A percentile compares a stretch with the other conserved stretches of the same genome.
Conservation (phyloP, 2,329 filamentous ascomycete species). For the Chalara sp. region DNA sequence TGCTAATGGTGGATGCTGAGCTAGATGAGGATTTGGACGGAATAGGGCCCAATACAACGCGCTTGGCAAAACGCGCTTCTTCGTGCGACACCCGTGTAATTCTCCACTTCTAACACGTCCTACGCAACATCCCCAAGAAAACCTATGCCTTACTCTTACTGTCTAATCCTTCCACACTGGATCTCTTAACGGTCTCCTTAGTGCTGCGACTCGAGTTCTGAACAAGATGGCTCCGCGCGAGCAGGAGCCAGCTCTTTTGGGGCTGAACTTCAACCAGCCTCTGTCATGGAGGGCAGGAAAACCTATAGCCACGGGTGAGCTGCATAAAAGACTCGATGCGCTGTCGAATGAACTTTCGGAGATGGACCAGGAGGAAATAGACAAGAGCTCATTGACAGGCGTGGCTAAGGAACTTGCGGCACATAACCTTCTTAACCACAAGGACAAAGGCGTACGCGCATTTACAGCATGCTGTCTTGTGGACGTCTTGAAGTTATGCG, state of each 20-base stretch:
- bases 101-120: too few relatives aligned
- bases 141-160: too few relatives aligned
- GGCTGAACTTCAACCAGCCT: constrained; percentile 74
- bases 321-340: constrained; percentile 73
- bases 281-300: constrained; percentile 90
- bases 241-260: constrained; percentile 28
- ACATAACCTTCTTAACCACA: constrained; percentile 78
- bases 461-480: constrained; percentile 85
- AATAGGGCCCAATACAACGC: too few relatives aligned
- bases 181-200: too few relatives aligned
- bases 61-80: too few relatives aligned
- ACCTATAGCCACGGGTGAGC: constrained; percentile 75
- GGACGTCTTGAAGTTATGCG: constrained; percentile 86
- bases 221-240: constrained; percentile 26
- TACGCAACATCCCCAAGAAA: too few relatives aligned
- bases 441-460: constrained; percentile 88
- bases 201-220: background rate
- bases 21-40: too few relatives aligned
- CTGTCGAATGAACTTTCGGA: constrained; percentile 77
- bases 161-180: too few relatives aligned
- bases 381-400: constrained; percentile 74
- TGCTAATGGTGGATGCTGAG: too few relatives aligned
- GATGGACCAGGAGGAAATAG: constrained; percentile 80
- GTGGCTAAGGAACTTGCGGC: constrained; percentile 81
- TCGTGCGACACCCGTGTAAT: too few relatives aligned